A percentile compares a stretch with the other conserved stretches of the same genome.
Conservation (phyloP, 1,284 basidiomycete species). For the Ceratobasidium sp. region DNA sequence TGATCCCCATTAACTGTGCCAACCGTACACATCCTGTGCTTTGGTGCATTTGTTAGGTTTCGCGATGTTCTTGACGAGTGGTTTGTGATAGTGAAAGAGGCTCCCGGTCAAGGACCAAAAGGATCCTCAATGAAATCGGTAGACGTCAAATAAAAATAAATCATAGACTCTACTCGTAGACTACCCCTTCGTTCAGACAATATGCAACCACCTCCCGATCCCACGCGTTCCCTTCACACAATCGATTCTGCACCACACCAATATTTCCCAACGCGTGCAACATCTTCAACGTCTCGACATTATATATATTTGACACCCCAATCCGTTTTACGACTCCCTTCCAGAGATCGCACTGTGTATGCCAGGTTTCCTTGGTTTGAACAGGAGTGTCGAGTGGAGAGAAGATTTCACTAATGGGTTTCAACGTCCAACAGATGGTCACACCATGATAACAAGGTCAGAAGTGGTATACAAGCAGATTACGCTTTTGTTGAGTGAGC, state of each 20-base stretch:
- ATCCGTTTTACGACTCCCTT: slow-evolving; percentile 72
- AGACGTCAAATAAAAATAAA: slow-evolving; percentile 2
- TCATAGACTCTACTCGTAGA: slow-evolving; percentile 71
- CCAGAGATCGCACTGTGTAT: slow-evolving; percentile 67
- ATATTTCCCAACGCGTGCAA: slow-evolving; percentile 65
- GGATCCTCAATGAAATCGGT: slow-evolving; percentile 61
- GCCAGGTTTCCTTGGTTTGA: slow-evolving; percentile 75
- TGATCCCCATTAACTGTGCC: slow-evolving; percentile 68
- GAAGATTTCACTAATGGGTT: no score
- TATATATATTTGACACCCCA: slow-evolving; percentile 82
- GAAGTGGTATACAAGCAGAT: no score
- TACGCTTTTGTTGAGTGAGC: no score
- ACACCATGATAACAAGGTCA: no score
- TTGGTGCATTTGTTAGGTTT: slow-evolving; percentile 64
- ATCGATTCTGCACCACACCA: slow-evolving; percentile 81
- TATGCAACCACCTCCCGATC: slow-evolving; percentile 69
- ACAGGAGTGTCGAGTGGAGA: slow-evolving; percentile 70
- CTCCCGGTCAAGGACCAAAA: slow-evolving; percentile 89
- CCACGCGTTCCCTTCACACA: slow-evolving; percentile 83
- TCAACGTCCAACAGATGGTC: no score
- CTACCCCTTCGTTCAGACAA: slow-evolving; percentile 66
- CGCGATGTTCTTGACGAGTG: slow-evolving; percentile 62
- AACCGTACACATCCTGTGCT: slow-evolving; percentile 73
- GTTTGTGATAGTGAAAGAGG: slow-evolving; percentile 66
- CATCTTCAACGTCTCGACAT: slow-evolving; percentile 64